Evolutionary conservation across 2,329 filamentous ascomycete genomes (phyloP), one percentile per base, ranked within the genome.

Genomic region (Cadophora gregata): DNA sequence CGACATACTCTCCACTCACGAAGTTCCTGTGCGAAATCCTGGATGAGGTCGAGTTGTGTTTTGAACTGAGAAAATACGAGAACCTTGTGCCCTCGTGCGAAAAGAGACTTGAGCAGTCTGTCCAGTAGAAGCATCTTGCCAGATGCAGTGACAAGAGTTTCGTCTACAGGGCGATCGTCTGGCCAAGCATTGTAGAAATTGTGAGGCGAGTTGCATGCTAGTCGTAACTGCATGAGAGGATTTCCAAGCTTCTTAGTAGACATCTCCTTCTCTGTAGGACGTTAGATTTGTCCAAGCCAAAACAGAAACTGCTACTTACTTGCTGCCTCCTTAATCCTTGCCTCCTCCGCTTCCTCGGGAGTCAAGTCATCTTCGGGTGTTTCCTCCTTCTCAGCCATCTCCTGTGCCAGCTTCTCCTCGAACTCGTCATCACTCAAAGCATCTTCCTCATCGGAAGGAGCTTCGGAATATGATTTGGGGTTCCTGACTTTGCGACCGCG

Each of bases 1-100:
- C 96, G 93, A 75, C 94, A 97, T 27, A 91, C 85, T 1, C 89
- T 86, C 93, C 93, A 97, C 1, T 83, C 81, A 8, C 93, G 90
- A 1, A 98, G 84, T n/a, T 89, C 85, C 3, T 81, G 82, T 56
- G 93, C 93, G 80, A 97, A 99, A 64, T 95, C 91, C 69, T 96
- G 88, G 0, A 99, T 83, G 1, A 99, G 91, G 75, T 98, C 93
- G 0, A 99, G 87, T 70, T 97, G 94, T 0, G 91, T 97, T 66
- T 94, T 96, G 81, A 99, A 99, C 76, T 99, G 96, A 0, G 93
- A 96, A 79, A 99, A 99, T 61, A 99, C 93, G 55, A 99, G 86
- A 31, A 98, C 90, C 76, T 98, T 98, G 81, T 97, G 94, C 3
- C 87, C 90, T 0, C 87, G 84, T 0, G 81, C 71, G 66, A 99